Base-by-base conservation (phyloP, 2,329 filamentous ascomycete genomes). In the Orbilia quercus region DNA sequence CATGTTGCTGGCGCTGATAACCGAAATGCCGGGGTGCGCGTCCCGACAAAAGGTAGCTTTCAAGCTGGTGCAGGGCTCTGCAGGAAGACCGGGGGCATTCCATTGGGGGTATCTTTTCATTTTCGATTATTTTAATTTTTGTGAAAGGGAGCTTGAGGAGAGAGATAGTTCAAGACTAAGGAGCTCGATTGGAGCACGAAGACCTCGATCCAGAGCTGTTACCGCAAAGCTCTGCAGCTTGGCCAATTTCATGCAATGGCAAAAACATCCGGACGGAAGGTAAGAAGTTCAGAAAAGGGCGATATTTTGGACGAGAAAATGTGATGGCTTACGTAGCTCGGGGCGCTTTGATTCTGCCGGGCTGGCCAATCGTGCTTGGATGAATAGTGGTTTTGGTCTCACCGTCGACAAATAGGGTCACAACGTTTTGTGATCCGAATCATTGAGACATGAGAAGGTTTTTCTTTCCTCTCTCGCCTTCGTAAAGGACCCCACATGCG, bases 341-440 rank as follows among this genome's bases (percentile, higher is more conserved):
- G 38, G n/a, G 44, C 57, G 34, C 23, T 50, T 44, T 58, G 31
- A 44, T 57, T 63, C 40, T 42, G 0, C 22, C 58, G 22, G 9
- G 40, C 44, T 47, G 34, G 50, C 40, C 42, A 50, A 55, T 71
- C 9, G 28, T 64, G 38, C 67, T 53, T 50, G 53, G 48, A 59
- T 44, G 53, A 48, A 23, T 9, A 9, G 31, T 42, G 45, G 45
- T 38, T 57, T 28, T 48, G 58, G 69, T 73, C 60, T 73, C 64
- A 73, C 69, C 34, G 38, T 62, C 69, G 38, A 66, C 69, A 73
- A 73, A 73, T 73, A 73, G 69, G 69, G 60, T 66, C 44, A 40
- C 57, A 65, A 73, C 48, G 34, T 59, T n/a, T 53, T 73, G 60
- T 73, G 69, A 62, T 73, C 69, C 69, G 69, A 16, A 54, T 62